Conservation (phyloP, 331 rosid species). For the Malus hybrid region DNA sequence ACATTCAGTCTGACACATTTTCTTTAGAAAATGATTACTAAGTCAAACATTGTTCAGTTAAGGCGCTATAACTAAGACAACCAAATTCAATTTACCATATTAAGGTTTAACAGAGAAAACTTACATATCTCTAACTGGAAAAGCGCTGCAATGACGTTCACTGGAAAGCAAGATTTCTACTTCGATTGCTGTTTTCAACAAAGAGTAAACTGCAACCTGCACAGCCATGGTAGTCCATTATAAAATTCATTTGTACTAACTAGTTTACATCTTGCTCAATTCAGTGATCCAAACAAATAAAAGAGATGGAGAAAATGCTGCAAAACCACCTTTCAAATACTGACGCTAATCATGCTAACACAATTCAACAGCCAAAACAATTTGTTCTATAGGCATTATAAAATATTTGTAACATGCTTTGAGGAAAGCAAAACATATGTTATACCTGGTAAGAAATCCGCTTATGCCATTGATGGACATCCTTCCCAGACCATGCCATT, state of each 20-base stretch:
- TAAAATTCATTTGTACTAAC: background rate
- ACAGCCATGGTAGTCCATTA: constrained; percentile 3
- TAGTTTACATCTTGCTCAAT: constrained; percentile 1
- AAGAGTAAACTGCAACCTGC: constrained; percentile 56
- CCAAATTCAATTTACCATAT: background rate
- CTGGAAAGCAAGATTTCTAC: constrained; percentile 59
- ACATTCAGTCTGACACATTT: background rate
- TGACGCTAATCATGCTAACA: background rate
- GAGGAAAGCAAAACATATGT: background rate
- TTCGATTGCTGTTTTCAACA: constrained; percentile 56
- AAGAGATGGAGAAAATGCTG: background rate
- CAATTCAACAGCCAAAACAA: background rate
- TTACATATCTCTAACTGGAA: constrained; percentile 59
- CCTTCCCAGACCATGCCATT: constrained; percentile 80
- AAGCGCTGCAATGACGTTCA: constrained; percentile 34
- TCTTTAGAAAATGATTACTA: background rate
- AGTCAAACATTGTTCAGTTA: background rate
- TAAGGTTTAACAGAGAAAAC: constrained; percentile 8
- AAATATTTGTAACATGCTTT: background rate
- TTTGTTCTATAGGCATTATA: background rate
- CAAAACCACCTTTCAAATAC: background rate
- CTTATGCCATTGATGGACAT: constrained; percentile 53
- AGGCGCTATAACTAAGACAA: background rate
- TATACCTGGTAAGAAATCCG: constrained; percentile 50
- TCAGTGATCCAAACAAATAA: background rate